Base-by-base conservation (phyloP, 2,329 filamentous ascomycete species). In the Capronia americana region DNA sequence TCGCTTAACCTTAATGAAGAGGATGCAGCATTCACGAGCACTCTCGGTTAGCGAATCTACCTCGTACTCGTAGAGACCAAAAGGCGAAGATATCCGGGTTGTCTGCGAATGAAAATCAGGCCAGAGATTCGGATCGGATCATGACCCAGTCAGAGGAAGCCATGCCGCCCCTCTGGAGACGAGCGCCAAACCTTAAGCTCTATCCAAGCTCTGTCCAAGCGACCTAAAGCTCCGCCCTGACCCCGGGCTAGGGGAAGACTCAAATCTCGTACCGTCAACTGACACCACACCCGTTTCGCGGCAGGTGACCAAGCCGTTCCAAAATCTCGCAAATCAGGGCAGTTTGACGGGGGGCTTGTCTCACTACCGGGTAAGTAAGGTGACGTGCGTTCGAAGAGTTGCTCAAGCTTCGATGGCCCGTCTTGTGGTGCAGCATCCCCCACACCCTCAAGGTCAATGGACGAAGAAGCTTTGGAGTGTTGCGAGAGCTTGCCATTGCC, bases 201-300 rank as follows among this genome's bases (percentile, higher is more conserved):
- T 41, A n/a, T 7, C 17, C 38, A 44, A 44, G 38, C 38, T 44
- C 38, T 38, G 11, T 14, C 46, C 44, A 41, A 30, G 17, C 38
- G 7, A 7, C n/a, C 44, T 11, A 41, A 41, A 51, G 48, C 30
- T 23, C 24, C 44, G 32, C 26, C 2, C 20, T 53, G 20, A 26
- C 28, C 20, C 58, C 12, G 30, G 12, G 44, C 48, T 44, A 59
- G 41, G 34, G 14, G 46, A 23, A 23, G 23, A 24, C 57, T 26
- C 57, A 26, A 53, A 17, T 53, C 48, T 53, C 48, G 53, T 44
- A 28, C 32, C 26, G 46, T 53, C 30, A 12, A 51, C 46, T 61
- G 58, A 54, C 24, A 61, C 58, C 58, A 32, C 48, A 24, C 6
- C 46, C n/a, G 58, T 61, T 53, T 53, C 58, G 58, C 20, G n/a